Evolutionary conservation across 345 rosid species (phyloP), one percentile per base, ranked within the genome.

Genomic region (Bruguiera parviflora): DNA sequence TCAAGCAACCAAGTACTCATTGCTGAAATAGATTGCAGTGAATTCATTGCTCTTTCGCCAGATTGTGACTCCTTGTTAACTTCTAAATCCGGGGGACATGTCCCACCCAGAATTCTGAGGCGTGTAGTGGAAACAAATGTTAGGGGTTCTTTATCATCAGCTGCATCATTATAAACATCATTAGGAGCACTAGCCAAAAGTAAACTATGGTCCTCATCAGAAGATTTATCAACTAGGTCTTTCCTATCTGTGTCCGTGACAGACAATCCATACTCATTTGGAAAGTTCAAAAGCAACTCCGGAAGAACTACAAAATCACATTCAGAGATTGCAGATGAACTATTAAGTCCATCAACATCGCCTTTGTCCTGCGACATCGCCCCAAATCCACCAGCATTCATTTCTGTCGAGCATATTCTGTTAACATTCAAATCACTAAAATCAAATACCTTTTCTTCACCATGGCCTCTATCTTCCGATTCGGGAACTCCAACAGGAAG

Each of bases 281-380:
- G 57, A 39, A 80, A 73, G 71, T 79, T 75, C 69, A 81, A 73
- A 39, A 79, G 73, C 37, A 80, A 56, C 57, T 86, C 82, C 10
- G 86, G 74, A 71, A 82, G 63, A 72, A 74, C 79, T 10, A 69
- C 73, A 51, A 73, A 74, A 76, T 81, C 81, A 79, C 75, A 59
- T 65, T 73, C 78, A 33, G 76, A 63, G 39, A 75, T 64, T 32
- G 27, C 77, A 67, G 59, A 61, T 49, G 75, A 55, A 71, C 28
- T 56, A 76, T 49, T 58, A 63, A 76, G 66, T 61, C 51, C 72
- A 53, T 64, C 69, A 63, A 25, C 39, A 35, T 47, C 32, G 61
- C 66, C 32, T 47, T 75, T 64, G 43, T 63, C 65, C 47, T 47
- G 46, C 49, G 70, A 65, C 35, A 70, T 49, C 24, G 22, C 29